phyloP scores from a whole-genome alignment of 805 yeast species.

The Yarrowia hollandica region DNA sequence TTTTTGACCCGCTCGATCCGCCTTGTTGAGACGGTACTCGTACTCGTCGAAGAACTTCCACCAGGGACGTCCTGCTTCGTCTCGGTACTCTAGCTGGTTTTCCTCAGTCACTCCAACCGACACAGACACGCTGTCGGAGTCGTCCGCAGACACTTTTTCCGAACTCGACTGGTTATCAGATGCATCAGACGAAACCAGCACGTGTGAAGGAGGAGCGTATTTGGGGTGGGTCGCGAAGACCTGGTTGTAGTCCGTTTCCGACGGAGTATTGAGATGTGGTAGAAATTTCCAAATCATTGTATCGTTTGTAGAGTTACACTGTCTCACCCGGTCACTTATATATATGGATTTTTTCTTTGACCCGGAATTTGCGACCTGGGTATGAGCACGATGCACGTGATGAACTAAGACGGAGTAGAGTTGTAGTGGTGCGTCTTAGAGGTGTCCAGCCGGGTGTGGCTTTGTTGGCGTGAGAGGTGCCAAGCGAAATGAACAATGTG shows the following conservation, averaged over 20 bases:
- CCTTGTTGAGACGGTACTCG: constrained; percentile 50
- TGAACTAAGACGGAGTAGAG: not conserved
- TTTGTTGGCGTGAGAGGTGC: not conserved
- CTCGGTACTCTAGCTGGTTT: constrained; percentile 31
- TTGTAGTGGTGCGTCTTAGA: not conserved
- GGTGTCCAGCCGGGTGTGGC: constrained; percentile 16
- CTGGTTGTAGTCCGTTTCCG: constrained; percentile 4
- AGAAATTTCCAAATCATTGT: constrained; percentile 18
- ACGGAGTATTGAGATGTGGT: constrained; percentile 5
- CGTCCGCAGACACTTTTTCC: not conserved
- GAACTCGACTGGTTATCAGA: no score
- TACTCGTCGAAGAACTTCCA: constrained; percentile 55
- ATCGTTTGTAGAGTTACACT: not conserved
- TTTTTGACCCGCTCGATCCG: constrained; percentile 40
- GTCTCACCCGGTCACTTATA: not conserved
- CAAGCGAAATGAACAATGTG: not conserved
- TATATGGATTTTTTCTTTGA: not conserved
- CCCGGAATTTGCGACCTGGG: constrained; percentile 2
- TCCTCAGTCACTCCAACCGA: not conserved
- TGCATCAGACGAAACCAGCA: no score
- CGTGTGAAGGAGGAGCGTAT: constrained; percentile 23
- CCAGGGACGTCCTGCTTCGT: constrained; percentile 40
- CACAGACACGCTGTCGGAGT: not conserved
- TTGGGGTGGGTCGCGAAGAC: constrained; percentile 17
- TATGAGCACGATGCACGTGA: constrained; percentile 20